Evolutionary conservation across 208 protist genomes (phyloP), one percentile per base, ranked within the genome.

Genomic region (Leishmania guyanensis): DNA sequence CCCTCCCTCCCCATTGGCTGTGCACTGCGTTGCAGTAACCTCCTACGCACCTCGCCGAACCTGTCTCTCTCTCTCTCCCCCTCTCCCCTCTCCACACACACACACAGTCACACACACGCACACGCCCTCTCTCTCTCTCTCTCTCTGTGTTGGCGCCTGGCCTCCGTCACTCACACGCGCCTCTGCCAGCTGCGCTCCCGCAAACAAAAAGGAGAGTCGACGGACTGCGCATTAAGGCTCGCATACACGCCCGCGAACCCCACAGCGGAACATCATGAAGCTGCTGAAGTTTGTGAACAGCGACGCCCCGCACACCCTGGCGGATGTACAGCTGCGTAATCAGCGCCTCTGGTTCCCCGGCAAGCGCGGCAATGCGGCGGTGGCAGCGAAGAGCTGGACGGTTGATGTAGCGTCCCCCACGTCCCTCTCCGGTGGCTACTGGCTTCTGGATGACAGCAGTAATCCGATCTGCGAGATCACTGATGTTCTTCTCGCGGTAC

Each of bases 271-370:
- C 29, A 46, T 43, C 65, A 94, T 96, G 93, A 94, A 94, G 78
- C 82, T 96, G 12, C 65, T 96, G 22, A 94, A 94, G 73, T 96
- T 96, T 79, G 69, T 94, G 64, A 92, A 92, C 73, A 88, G 91
- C 85, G 93, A 96, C 77, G 91, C 91, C 20, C 93, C 93, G 54
- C 86, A 88, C 81, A 93, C 90, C 58, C 69, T 89, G 33, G 79
- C 83, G 8, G 85, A 80, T 71, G 85, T 82, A 22, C 79, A 92
- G 62, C 86, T 92, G n/a, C 87, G 76, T 29, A 72, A 81, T 60
- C 79, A 81, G 43, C 79, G 79, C 17, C 84, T 92, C n/a, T 79
- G 51, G 36, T 86, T 90, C 73, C 80, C 80, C 10, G 43, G 78
- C 33, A 82, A 82, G 43, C 80, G 62, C 43, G 51, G 53, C 54